Evolutionary conservation across 495 filamentous ascomycete genomes (phyloP), one percentile per base, ranked within the genome.

Genomic region (Trichodelitschia bisporula): DNA sequence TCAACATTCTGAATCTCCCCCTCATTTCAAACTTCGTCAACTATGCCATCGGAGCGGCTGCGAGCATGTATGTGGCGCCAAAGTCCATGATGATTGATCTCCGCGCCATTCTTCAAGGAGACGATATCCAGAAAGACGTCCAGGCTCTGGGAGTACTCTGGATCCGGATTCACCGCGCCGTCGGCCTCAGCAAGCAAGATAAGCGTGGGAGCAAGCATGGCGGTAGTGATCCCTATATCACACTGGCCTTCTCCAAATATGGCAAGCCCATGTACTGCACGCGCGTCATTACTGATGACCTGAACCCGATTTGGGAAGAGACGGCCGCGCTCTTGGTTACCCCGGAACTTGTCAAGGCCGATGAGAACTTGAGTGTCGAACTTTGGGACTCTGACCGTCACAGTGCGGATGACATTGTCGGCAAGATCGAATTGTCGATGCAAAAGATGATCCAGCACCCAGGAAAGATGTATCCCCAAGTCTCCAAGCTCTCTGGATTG

Each of bases 181-280:
- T 64, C 17, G 83, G 79, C 0, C 53, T 95, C 34, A 84, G 74
- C 54, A 92, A 92, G 56, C 84, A 93, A 47, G 84, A 95, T 46
- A 64, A 59, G 28, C 67, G 71, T 16, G 84, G 84, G 4, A 75
- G 66, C 38, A 55, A 73, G n/a, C 68, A 72, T 30, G 82, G 82
- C n/a, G 82, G 80, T 18, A 89, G 77, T 34, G 84, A 95, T 47
- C 78, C 84, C 0, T 93, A 92, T 46, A 80, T 93, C 46, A 73
- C 66, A 24, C 50, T 72, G 14, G 59, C 67, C 0, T 72, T 72
- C 51, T 70, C 64, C 9, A 91, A 95, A 50, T 95, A 90, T 36
- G 79, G 82, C 28, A 95, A 95, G 56, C 84, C 83, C 8, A 90
- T 90, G 75, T 93, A 92, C 46, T 91, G 82, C 47, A 92, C 84